phyloP scores from a whole-genome alignment of 1,284 basidiomycete species.

The Chalciporus sp. region DNA sequence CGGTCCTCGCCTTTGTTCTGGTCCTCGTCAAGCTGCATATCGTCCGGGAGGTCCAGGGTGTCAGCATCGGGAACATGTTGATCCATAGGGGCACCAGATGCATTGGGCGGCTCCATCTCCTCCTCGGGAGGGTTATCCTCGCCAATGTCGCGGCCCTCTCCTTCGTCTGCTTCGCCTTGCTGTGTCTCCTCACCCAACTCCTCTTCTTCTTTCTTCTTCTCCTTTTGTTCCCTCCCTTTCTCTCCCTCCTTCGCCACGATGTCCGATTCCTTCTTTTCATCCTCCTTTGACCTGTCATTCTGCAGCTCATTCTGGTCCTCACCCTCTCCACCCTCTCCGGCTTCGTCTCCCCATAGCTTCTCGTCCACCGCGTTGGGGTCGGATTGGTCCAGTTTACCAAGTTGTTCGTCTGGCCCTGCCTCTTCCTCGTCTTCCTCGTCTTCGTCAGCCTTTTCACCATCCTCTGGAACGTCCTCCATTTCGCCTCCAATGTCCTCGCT shows the following conservation, averaged over 20 bases:
- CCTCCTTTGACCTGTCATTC: slow-evolving; percentile 53
- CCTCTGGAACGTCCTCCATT: slow-evolving; percentile 78
- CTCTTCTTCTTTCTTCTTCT: slow-evolving; percentile 34
- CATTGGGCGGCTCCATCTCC: slow-evolving; percentile 42
- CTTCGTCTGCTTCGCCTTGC: slow-evolving; percentile 37
- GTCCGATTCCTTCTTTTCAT: slow-evolving; percentile 58
- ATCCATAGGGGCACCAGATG: slow-evolving; percentile 69
- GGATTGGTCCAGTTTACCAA: slow-evolving; percentile 84
- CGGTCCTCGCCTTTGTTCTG: slow-evolving; percentile 41
- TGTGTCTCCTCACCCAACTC: slow-evolving; percentile 40
- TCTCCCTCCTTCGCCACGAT: slow-evolving; percentile 66
- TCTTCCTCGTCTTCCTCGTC: slow-evolving; percentile 49
- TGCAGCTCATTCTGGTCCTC: slow-evolving; percentile 52
- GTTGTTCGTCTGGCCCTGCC: slow-evolving; percentile 76
- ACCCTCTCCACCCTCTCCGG: slow-evolving; percentile 49
- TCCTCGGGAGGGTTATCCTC: slow-evolving; percentile 33
- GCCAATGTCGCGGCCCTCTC: slow-evolving; percentile 33
- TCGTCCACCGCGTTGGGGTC: slow-evolving; percentile 92
- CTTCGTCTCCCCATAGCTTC: slow-evolving; percentile 94
- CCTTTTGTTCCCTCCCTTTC: slow-evolving; percentile 38
- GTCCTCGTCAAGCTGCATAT: slow-evolving; percentile 65
- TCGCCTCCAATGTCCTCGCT: slow-evolving; percentile 80
- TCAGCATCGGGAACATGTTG: slow-evolving; percentile 75
- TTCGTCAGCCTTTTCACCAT: slow-evolving; percentile 52
- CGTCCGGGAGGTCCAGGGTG: slow-evolving; percentile 83